A percentile compares a stretch with the other conserved stretches of the same genome.
phyloP scores from a whole-genome alignment of 2,329 filamentous ascomycete species.

The Akanthomyces dipterigenus region DNA sequence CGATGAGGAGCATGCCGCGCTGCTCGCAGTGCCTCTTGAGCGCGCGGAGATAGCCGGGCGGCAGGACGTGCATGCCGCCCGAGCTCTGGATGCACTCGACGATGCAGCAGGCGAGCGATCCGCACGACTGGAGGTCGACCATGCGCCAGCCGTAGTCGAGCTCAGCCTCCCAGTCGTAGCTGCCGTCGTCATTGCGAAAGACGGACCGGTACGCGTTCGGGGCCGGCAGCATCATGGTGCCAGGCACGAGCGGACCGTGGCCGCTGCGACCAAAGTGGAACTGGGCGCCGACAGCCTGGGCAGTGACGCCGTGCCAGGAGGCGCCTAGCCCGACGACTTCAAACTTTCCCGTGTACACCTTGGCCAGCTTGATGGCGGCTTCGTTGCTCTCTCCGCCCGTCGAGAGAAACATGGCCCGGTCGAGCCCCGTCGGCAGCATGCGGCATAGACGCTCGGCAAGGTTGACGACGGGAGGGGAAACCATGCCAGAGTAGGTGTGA shows the following conservation, averaged over 20 bases:
- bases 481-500: slow-evolving; percentile 53
- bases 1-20: slow-evolving; percentile 52
- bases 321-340: slow-evolving; percentile 55
- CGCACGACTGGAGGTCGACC: slow-evolving; percentile 52
- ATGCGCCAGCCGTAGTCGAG: slow-evolving; percentile 54
- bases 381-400: slow-evolving; percentile 54
- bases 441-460: slow-evolving; percentile 44
- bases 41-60: slow-evolving; percentile 49
- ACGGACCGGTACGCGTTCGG: slow-evolving; percentile 56
- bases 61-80: slow-evolving; percentile 54
- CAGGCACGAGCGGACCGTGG: slow-evolving; percentile 44
- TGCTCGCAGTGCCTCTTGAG: slow-evolving; percentile 49
- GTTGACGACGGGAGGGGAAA: slow-evolving; percentile 49
- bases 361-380: slow-evolving; percentile 58
- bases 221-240: slow-evolving; percentile 49
- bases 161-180: slow-evolving; percentile 57
- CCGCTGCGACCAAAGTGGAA: slow-evolving; percentile 49
- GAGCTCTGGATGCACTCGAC: slow-evolving; percentile 55
- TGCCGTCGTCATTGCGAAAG: slow-evolving; percentile 51
- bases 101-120: slow-evolving; percentile 57
- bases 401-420: slow-evolving; percentile 51
- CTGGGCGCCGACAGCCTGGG: slow-evolving; percentile 44
- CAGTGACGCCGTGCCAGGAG: slow-evolving; percentile 57
- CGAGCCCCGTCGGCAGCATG: slow-evolving; percentile 41
- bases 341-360: slow-evolving; percentile 57